A percentile compares a stretch with the other conserved stretches of the same genome.
phyloP scores from a whole-genome alignment of 75 land plant species.

The Pinus taeda region DNA sequence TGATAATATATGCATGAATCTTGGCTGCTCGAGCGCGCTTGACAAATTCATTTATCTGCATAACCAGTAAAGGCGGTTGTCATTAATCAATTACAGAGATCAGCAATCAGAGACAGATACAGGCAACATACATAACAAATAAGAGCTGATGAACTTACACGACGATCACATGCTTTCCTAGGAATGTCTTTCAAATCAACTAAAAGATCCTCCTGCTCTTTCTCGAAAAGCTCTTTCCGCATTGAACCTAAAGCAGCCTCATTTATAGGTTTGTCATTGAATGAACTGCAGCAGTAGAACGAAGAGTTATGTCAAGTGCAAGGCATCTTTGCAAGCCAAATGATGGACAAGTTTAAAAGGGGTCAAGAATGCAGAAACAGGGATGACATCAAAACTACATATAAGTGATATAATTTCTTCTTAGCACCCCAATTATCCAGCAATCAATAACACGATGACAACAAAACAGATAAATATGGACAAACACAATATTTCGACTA shows the following conservation, averaged over 20 bases:
- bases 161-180: conserved; percentile 28
- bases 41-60: conserved; percentile 30
- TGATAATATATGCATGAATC: conserved; percentile 25
- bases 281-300: conserved; percentile 14
- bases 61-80: neutral
- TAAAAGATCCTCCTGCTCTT: conserved; percentile 19
- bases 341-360: no score
- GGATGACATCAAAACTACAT: no score
- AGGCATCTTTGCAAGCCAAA: no score
- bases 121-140: neutral
- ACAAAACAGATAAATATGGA: no score
- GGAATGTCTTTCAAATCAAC: conserved; percentile 30
- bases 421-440: no score
- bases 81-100: neutral
- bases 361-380: no score
- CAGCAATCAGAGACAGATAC: neutral
- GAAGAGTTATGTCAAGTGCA: neutral
- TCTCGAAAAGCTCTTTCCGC: conserved; percentile 24
- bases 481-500: no score
- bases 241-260: conserved; percentile 12
- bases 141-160: conserved; percentile 8
- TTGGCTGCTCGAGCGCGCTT: conserved; percentile 25
- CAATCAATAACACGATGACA: no score
- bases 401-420: no score
- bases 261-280: conserved; percentile 22